These are phyloP conservation scores for Rosa lucieae DNA, from an alignment of 306 rosid species.

Conservation along the genomic window DNA sequence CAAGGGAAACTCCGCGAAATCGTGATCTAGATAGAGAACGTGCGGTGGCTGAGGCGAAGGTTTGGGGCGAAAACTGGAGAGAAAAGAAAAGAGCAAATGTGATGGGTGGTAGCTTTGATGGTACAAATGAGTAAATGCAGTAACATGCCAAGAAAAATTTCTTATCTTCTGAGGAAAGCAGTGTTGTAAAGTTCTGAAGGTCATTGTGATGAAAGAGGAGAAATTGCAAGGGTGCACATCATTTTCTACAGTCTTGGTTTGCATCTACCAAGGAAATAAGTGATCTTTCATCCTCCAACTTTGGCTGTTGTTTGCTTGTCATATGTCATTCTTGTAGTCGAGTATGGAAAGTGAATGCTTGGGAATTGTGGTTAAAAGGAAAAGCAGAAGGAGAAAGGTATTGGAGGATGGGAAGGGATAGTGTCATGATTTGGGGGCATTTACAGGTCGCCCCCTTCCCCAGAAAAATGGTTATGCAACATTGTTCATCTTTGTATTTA, in stretches of 20 bases:
- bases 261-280: slow-evolving; percentile 33
- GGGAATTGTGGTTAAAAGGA: slow-evolving; percentile 19
- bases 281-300: slow-evolving; percentile 40
- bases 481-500: slow-evolving; percentile 47
- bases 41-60: slow-evolving; percentile 92
- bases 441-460: slow-evolving; percentile 33
- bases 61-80: slow-evolving; percentile 98
- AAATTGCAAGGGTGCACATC: slow-evolving; percentile 27
- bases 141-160: slow-evolving; percentile 7
- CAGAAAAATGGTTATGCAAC: slow-evolving; percentile 38
- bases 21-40: slow-evolving; percentile 95
- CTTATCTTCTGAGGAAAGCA: slow-evolving; percentile 32
- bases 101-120: slow-evolving; percentile 86
- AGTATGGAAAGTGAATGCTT: slow-evolving; percentile 33
- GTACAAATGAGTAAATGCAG: slow-evolving; percentile 65
- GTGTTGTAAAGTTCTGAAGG: slow-evolving; percentile 31
- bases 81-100: slow-evolving; percentile 79
- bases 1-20: slow-evolving; percentile 74
- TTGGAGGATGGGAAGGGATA: slow-evolving; percentile 5
- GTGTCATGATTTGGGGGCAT: slow-evolving; percentile 47
- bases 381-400: slow-evolving; percentile 17
- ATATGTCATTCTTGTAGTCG: slow-evolving; percentile 41
- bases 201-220: slow-evolving; percentile 30
- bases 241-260: slow-evolving; percentile 50
- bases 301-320: slow-evolving; percentile 39